Evolutionary conservation across 139 green algal species (phyloP).

Genomic region (Monoraphidium neglectum): DNA sequence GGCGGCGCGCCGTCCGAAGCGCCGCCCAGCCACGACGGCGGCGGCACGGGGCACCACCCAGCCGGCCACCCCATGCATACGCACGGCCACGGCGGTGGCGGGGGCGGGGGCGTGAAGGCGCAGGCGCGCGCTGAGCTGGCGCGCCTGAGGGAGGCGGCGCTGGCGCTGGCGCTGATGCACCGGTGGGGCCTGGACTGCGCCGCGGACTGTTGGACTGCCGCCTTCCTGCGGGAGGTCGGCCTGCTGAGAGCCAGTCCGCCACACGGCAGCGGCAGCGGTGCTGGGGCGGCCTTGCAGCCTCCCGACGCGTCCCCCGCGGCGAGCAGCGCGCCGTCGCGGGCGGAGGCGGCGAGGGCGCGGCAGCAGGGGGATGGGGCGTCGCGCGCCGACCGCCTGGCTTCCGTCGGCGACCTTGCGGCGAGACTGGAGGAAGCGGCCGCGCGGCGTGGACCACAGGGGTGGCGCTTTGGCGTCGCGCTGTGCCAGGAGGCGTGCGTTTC

Average conservation of each 20-base stretch:
- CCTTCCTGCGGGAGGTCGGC: conserved; percentile 6
- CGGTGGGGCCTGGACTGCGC: conserved; percentile 2
- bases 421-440: too few species aligned
- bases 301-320: too few species aligned
- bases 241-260: background rate
- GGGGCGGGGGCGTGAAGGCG: background rate
- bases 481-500: too few species aligned
- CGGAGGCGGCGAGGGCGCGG: too few species aligned
- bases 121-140: background rate
- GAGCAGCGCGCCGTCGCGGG: too few species aligned
- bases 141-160: background rate
- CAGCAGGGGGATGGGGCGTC: too few species aligned
- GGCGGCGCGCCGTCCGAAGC: background rate
- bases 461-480: too few species aligned
- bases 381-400: too few species aligned
- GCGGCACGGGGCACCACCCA: background rate
- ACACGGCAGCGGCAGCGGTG: background rate
- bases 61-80: background rate
- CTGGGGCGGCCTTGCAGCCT: too few species aligned
- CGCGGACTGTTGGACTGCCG: background rate
- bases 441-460: too few species aligned
- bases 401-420: too few species aligned
- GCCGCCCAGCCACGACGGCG: too few species aligned
- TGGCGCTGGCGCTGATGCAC: conserved; percentile 11
- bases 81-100: background rate